A percentile compares a stretch with the other conserved stretches of the same genome.
These are phyloP conservation scores for Eruca vesicaria DNA, from an alignment of 441 rosid genomes.

Conservation along the genomic window DNA sequence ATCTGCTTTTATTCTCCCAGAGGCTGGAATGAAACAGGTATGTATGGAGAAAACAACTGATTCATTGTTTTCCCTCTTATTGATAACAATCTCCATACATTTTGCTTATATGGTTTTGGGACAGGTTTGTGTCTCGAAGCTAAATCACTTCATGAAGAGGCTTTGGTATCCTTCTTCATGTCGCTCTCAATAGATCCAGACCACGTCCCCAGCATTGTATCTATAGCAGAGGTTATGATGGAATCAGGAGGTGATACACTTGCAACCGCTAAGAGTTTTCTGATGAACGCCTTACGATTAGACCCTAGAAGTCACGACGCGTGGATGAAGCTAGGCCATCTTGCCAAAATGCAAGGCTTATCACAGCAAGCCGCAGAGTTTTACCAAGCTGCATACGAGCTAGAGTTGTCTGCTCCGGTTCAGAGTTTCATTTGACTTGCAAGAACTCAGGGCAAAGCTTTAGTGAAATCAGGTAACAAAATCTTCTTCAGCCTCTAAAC, in stretches of 20 bases:
- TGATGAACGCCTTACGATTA: slow-evolving; percentile 73
- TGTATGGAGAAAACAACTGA: slow-evolving; percentile 32
- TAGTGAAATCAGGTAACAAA: not conserved
- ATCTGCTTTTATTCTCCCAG: slow-evolving; percentile 61
- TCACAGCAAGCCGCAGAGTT: slow-evolving; percentile 83
- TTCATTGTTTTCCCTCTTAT: not conserved
- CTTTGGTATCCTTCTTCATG: slow-evolving; percentile 65
- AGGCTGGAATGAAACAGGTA: slow-evolving; percentile 84
- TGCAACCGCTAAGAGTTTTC: slow-evolving; percentile 73
- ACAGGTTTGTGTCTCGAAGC: slow-evolving; percentile 73
- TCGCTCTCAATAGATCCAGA: slow-evolving; percentile 79
- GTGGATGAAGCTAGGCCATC: slow-evolving; percentile 79
- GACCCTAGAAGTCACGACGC: slow-evolving; percentile 78
- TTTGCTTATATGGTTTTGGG: slow-evolving; percentile 1
- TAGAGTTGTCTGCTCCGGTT: slow-evolving; percentile 71
- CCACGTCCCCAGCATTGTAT: slow-evolving; percentile 75
- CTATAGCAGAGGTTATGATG: slow-evolving; percentile 70
- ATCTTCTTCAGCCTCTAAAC: not conserved
- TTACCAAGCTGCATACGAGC: slow-evolving; percentile 93
- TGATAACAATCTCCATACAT: not conserved
- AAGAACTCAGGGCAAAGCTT: not conserved
- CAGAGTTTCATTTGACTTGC: slow-evolving; percentile 45
- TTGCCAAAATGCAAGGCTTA: slow-evolving; percentile 82
- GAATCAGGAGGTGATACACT: slow-evolving; percentile 51
- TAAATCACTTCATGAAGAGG: slow-evolving; percentile 67